Evolutionary conservation across 2,329 filamentous ascomycete species (phyloP), one percentile per base, ranked within the genome.

Genomic region (Apiospora aurea): DNA sequence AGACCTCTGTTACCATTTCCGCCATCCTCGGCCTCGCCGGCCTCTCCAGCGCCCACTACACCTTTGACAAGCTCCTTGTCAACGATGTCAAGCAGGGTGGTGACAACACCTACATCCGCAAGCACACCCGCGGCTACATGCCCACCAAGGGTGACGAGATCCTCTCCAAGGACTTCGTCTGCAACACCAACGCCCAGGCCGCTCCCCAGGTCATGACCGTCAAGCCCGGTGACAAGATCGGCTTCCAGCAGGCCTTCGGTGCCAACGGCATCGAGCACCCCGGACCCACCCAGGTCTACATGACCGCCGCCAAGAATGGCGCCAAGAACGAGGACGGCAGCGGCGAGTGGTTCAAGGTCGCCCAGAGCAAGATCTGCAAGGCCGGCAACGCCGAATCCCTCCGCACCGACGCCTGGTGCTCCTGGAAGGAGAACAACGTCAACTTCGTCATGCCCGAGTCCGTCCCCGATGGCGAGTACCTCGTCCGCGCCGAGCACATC

Each of bases 211-310:
- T 79, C 26, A 78, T 78, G 4, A 77, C 73, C 46, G 72, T 80
- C 34, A 74, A 76, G 44, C 79, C 80, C n/a, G 80, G 80, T 13
- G 75, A 77, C 24, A 76, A 74, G 1, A 71, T 81, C 16, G 79
- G 78, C 21, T 80, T 81, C 73, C 76, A 77, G 64, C 71, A 73
- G 51, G 71, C 71, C 69, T 73, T 71, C 26, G 78, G 77, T 7
- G 74, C 72, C 34, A 72, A 78, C 18, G 61, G 71, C n/a, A 74
- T 81, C 71, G 38, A 49, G 46, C 75, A 75, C 69, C 75, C 72
- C 26, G 75, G 75, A n/a, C 73, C 78, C 13, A 53, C 67, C 47
- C 71, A 72, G 69, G 67, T 73, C 61, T 73, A 73, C 71, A 69
- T 71, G 66, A 71, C 69, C 18, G 46, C 46, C 26, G 74, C 73